phyloP scores from a whole-genome alignment of 345 rosid species.

The Populus davidiana region DNA sequence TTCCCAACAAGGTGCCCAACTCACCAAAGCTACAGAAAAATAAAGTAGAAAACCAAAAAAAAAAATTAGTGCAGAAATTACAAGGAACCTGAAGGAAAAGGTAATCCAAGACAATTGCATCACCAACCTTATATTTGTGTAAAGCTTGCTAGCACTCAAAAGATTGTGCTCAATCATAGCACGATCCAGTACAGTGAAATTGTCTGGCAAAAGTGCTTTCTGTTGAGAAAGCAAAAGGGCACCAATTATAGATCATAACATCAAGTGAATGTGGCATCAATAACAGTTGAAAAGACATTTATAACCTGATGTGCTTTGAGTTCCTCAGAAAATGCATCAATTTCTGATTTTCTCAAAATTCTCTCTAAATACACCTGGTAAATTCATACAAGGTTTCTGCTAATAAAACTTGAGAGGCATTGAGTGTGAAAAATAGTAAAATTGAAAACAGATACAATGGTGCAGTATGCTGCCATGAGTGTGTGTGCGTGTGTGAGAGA shows the following conservation, averaged over 20 bases:
- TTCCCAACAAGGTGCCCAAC: slow-evolving; percentile 92
- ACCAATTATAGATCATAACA: background rate
- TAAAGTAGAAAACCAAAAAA: slow-evolving; percentile 6
- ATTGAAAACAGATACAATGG: background rate
- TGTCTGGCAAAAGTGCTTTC: slow-evolving; percentile 94
- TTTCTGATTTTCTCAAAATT: slow-evolving; percentile 90
- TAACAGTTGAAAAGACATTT: slow-evolving; percentile 3
- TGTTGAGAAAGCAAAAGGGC: slow-evolving; percentile 31
- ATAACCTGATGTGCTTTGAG: slow-evolving; percentile 91
- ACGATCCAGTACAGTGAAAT: slow-evolving; percentile 89
- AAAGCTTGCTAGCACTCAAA: slow-evolving; percentile 92
- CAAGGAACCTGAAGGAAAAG: background rate
- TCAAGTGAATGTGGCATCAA: slow-evolving; percentile 3
- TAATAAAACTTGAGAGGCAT: background rate
- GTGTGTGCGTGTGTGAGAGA: background rate
- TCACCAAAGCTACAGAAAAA: slow-evolving; percentile 67
- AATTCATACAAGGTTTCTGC: slow-evolving; percentile 9
- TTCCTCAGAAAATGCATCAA: slow-evolving; percentile 89
- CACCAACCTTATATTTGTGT: slow-evolving; percentile 83
- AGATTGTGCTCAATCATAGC: slow-evolving; percentile 99
- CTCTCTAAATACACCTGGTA: slow-evolving; percentile 90
- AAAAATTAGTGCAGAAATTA: background rate
- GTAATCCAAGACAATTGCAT: slow-evolving; percentile 6
- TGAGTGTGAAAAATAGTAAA: background rate
- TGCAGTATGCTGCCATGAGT: background rate